A percentile compares a stretch with the other conserved stretches of the same genome.
These are phyloP conservation scores for Cornus controversa DNA, from an alignment of 148 eudicot species.

Conservation along the genomic window DNA sequence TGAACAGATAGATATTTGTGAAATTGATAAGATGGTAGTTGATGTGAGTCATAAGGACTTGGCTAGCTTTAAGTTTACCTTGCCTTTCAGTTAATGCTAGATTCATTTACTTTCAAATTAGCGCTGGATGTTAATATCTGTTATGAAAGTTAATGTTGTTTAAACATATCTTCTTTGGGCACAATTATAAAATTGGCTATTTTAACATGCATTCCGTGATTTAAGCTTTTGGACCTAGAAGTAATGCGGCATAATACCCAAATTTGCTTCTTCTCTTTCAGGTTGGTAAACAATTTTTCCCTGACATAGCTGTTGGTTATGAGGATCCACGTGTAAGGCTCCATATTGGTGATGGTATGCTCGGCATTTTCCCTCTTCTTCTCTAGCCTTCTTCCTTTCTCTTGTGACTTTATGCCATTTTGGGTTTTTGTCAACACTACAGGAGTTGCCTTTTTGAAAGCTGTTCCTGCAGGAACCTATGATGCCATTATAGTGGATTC, in stretches of 20 bases:
- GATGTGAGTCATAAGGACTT: slow-evolving; percentile 52
- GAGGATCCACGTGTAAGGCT: slow-evolving; percentile 85
- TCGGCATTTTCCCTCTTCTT: background rate
- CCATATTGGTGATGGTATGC: slow-evolving; percentile 85
- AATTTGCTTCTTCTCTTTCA: slow-evolving; percentile 14
- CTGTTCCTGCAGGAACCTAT: slow-evolving; percentile 66
- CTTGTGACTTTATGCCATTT: background rate
- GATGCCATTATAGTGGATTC: slow-evolving; percentile 90
- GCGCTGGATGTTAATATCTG: background rate
- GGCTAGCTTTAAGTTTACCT: background rate
- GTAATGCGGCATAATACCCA: background rate
- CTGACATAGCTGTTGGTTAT: slow-evolving; percentile 76
- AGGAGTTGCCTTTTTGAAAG: slow-evolving; percentile 86
- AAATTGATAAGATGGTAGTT: slow-evolving; percentile 96
- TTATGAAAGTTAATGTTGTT: background rate
- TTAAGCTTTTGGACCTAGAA: background rate
- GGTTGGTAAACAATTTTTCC: slow-evolving; percentile 82
- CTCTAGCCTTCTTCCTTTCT: background rate
- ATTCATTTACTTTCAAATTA: background rate
- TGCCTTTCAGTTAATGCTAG: background rate
- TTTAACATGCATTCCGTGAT: background rate
- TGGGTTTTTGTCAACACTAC: slow-evolving; percentile 13
- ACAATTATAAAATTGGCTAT: background rate
- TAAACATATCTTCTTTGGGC: background rate
- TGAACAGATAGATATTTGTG: slow-evolving; percentile 92